Percentiles rank a stretch among this genome's conserved stretches.
Conservation (phyloP, 2,329 filamentous ascomycete species). For the Balansia obtecta region DNA sequence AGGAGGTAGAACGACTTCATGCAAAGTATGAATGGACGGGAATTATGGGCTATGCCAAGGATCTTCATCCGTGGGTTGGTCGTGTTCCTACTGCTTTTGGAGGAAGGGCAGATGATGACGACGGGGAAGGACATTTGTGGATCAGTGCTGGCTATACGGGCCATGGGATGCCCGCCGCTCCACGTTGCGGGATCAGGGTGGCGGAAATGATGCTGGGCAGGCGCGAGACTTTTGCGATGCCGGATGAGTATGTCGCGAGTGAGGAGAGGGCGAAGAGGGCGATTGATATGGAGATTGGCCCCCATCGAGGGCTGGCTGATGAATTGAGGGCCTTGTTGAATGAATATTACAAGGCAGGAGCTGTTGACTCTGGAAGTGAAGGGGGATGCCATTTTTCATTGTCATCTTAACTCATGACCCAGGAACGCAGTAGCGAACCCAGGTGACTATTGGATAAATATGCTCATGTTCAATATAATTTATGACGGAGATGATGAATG, state of each 20-base stretch:
- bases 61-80: conserved; percentile 60
- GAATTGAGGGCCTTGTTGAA: conserved; percentile 3
- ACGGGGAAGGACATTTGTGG: conserved; percentile 37
- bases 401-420: background rate
- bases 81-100: conserved; percentile 40
- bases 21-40: conserved; percentile 61
- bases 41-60: conserved; percentile 65
- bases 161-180: conserved; percentile 67
- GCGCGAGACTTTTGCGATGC: conserved; percentile 27
- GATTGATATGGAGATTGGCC: conserved; percentile 11
- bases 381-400: background rate
- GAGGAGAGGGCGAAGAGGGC: conserved; percentile 18
- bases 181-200: conserved; percentile 51
- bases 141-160: conserved; percentile 57
- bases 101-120: conserved; percentile 23
- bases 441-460: no score
- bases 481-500: no score
- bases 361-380: no score
- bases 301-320: background rate
- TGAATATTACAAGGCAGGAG: background rate
- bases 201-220: conserved; percentile 44
- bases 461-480: no score
- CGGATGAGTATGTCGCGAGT: conserved; percentile 27
- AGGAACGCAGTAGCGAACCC: no score
- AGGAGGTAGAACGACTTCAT: conserved; percentile 31